These are phyloP conservation scores for Epichloe hybrida DNA, from an alignment of 2,329 filamentous ascomycete species.

Conservation along the genomic window DNA sequence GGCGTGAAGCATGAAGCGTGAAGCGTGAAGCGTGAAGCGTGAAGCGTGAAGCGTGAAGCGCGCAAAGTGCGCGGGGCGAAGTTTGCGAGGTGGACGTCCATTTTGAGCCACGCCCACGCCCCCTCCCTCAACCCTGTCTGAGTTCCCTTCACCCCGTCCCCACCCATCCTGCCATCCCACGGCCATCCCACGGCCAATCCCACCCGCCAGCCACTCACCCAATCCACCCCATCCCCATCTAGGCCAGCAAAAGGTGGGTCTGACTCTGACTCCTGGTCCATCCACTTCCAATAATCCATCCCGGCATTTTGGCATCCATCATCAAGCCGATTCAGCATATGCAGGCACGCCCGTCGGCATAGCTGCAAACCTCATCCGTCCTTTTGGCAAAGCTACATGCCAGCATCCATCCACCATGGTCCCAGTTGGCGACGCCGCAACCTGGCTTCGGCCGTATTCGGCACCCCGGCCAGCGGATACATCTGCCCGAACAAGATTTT, in stretches of 20 bases:
- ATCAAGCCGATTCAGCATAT: neutral
- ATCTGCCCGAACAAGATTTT: neutral
- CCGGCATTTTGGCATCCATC: slow-evolving; percentile 2
- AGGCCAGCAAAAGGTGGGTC: neutral
- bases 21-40: neutral
- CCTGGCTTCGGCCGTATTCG: neutral
- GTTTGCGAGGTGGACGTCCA: neutral
- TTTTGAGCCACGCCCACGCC: neutral
- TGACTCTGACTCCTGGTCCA: neutral
- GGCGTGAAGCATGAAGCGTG: neutral
- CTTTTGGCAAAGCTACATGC: slow-evolving; percentile 2
- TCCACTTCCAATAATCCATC: slow-evolving; percentile 3
- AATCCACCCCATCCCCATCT: neutral
- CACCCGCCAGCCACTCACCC: neutral
- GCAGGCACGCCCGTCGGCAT: slow-evolving; percentile 1
- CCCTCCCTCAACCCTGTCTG: neutral
- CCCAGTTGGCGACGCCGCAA: neutral
- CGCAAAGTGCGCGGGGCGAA: neutral
- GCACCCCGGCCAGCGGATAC: neutral
- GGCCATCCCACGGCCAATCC: neutral
- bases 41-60: neutral
- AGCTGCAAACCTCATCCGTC: neutral
- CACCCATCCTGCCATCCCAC: neutral
- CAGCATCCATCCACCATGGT: neutral
- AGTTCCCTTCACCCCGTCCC: neutral